These are phyloP conservation scores for Parastagonospora avenae DNA, from an alignment of 2,329 filamentous ascomycete genomes.

Conservation along the genomic window DNA sequence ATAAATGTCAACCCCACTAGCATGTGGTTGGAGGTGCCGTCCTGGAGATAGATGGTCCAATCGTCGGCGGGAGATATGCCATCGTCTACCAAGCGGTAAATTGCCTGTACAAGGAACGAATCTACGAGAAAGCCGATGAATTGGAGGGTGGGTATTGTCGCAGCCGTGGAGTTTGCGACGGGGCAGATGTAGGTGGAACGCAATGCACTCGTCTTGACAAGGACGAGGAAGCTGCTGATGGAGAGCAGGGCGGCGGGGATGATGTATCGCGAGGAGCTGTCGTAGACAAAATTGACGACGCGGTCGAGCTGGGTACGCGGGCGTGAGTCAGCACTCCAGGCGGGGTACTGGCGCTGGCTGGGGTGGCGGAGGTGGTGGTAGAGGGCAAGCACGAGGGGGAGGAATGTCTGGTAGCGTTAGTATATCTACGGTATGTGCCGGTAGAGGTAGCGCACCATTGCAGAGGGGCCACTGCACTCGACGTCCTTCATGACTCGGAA, in stretches of 20 bases:
- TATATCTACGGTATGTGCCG: neutral
- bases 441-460: conserved; percentile 19
- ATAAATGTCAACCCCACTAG: conserved; percentile 37
- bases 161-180: conserved; percentile 26
- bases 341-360: conserved; percentile 31
- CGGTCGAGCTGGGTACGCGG: conserved; percentile 29
- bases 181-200: conserved; percentile 43
- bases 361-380: conserved; percentile 36
- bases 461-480: conserved; percentile 39
- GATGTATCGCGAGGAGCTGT: conserved; percentile 39
- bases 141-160: conserved; percentile 36
- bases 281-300: conserved; percentile 32
- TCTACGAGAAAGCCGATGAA: conserved; percentile 37
- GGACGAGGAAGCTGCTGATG: conserved; percentile 37
- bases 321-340: conserved; percentile 33
- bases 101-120: conserved; percentile 27
- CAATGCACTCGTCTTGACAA: conserved; percentile 33
- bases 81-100: conserved; percentile 37
- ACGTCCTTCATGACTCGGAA: conserved; percentile 35
- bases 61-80: conserved; percentile 27
- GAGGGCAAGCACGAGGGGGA: conserved; percentile 41
- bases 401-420: conserved; percentile 32
- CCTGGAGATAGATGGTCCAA: conserved; percentile 28
- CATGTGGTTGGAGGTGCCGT: conserved; percentile 34
- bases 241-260: conserved; percentile 36